phyloP scores from a whole-genome alignment of 2,329 filamentous ascomycete genomes.

The Alternaria triticina region DNA sequence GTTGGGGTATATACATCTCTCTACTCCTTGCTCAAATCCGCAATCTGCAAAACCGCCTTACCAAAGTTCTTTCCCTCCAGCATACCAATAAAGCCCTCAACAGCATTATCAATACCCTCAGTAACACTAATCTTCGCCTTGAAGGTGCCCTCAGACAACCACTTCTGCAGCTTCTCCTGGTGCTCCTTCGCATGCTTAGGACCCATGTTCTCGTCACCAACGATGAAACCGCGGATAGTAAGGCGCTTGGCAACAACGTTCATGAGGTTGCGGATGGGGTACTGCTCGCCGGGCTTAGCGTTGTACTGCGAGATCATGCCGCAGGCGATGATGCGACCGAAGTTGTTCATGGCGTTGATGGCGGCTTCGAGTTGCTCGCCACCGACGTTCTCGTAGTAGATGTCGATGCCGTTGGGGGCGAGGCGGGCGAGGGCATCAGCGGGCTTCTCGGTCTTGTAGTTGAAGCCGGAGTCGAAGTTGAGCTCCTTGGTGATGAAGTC shows the following conservation, averaged over 20 bases:
- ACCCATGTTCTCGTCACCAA: slow-evolving; percentile 69
- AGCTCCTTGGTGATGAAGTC: slow-evolving; percentile 75
- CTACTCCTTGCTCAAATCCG: slow-evolving; percentile 42
- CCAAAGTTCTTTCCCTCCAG: slow-evolving; percentile 82
- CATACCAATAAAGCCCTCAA: slow-evolving; percentile 76
- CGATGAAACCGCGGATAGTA: slow-evolving; percentile 78
- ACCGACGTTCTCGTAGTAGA: slow-evolving; percentile 83
- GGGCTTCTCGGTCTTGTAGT: slow-evolving; percentile 85
- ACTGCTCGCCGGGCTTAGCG: slow-evolving; percentile 60
- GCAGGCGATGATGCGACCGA: slow-evolving; percentile 68
- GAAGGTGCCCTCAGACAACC: slow-evolving; percentile 77
- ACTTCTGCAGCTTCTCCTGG: slow-evolving; percentile 75
- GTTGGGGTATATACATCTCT: neutral
- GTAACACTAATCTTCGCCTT: slow-evolving; percentile 73
- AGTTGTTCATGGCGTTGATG: slow-evolving; percentile 66
- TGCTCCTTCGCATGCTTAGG: slow-evolving; percentile 72
- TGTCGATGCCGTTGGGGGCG: slow-evolving; percentile 79
- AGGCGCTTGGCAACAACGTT: slow-evolving; percentile 71
- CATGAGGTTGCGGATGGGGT: slow-evolving; percentile 71
- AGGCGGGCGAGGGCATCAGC: slow-evolving; percentile 71
- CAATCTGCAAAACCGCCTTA: slow-evolving; percentile 79
- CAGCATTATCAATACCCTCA: slow-evolving; percentile 77
- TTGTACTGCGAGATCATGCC: slow-evolving; percentile 83
- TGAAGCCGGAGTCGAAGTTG: slow-evolving; percentile 77
- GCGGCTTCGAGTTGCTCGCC: slow-evolving; percentile 76